These are phyloP conservation scores for Fusarium temperatum DNA, from an alignment of 2,329 filamentous ascomycete species.

Conservation along the genomic window DNA sequence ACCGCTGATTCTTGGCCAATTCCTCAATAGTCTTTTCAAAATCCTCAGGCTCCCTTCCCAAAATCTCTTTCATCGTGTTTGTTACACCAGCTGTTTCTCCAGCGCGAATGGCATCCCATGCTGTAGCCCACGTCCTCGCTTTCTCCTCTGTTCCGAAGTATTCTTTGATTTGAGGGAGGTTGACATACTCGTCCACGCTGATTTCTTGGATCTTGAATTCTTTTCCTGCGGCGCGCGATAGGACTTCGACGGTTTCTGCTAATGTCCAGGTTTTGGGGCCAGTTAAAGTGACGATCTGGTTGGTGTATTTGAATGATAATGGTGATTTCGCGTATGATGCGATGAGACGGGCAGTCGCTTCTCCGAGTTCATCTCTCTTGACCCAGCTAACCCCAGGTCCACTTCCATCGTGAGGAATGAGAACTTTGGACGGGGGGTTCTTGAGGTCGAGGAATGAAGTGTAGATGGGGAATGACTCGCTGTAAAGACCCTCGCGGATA, in stretches of 20 bases:
- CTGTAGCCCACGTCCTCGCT: conserved; percentile 26
- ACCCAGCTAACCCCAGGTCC: conserved; percentile 26
- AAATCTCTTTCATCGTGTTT: background rate
- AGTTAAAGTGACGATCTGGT: conserved; percentile 15
- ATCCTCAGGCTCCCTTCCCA: conserved; percentile 19
- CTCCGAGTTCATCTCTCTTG: conserved; percentile 31
- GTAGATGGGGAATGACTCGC: conserved; percentile 32
- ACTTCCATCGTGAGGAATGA: conserved; percentile 21
- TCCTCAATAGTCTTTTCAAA: conserved; percentile 22
- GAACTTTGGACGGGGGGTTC: background rate
- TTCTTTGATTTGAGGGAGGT: conserved; percentile 5
- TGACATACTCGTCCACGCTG: conserved; percentile 19
- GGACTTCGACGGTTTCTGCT: background rate
- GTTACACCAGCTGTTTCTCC: conserved; percentile 19
- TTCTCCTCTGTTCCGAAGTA: conserved; percentile 6
- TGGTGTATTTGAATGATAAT: background rate
- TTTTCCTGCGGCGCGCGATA: background rate
- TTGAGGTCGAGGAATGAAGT: conserved; percentile 24
- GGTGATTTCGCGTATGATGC: conserved; percentile 5
- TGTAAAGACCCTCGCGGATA: conserved; percentile 29
- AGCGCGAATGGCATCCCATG: conserved; percentile 25
- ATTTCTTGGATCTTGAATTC: conserved; percentile 1
- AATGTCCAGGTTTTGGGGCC: conserved; percentile 7
- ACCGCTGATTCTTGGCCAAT: background rate
- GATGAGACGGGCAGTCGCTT: conserved; percentile 22